phyloP scores from a whole-genome alignment of 352 stramenopile genomes.

The Globisporangium canariense region DNA sequence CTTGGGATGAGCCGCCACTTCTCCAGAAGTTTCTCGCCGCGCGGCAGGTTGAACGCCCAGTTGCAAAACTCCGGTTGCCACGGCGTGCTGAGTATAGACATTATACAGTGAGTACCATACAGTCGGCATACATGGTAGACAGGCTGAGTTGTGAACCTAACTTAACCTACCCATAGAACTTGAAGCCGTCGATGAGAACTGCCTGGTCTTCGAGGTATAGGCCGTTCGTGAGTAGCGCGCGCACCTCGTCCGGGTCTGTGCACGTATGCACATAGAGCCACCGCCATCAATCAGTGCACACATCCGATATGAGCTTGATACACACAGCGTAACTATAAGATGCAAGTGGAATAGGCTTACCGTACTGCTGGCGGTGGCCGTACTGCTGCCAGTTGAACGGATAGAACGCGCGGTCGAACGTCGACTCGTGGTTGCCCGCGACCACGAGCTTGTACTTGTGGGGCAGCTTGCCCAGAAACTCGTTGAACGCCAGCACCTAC shows the following conservation, averaged over 20 bases:
- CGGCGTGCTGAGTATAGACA: constrained; percentile 21
- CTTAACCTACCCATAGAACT: constrained; percentile 58
- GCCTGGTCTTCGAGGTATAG: constrained; percentile 77
- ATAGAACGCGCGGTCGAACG: constrained; percentile 72
- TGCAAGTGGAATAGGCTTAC: constrained; percentile 11
- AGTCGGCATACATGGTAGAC: neutral
- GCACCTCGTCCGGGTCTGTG: constrained; percentile 61
- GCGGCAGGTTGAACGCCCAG: constrained; percentile 73
- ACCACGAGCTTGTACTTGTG: constrained; percentile 80
- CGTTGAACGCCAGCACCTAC: constrained; percentile 57
- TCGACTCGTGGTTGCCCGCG: constrained; percentile 82
- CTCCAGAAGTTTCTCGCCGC: constrained; percentile 33
- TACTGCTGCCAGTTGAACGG: constrained; percentile 68
- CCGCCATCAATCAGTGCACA: no score
- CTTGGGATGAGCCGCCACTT: constrained; percentile 55
- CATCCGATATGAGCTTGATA: neutral
- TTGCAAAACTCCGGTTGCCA: constrained; percentile 86
- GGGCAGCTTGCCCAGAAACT: constrained; percentile 58
- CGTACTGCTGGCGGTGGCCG: constrained; percentile 58
- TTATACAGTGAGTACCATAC: neutral
- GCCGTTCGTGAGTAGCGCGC: constrained; percentile 66
- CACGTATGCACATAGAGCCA: neutral
- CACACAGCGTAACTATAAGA: neutral
- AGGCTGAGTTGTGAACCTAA: constrained; percentile 2
- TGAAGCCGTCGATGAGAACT: constrained; percentile 66